These are phyloP conservation scores for Calonectria pauciramosa DNA, from an alignment of 2,329 filamentous ascomycete species.

Conservation along the genomic window DNA sequence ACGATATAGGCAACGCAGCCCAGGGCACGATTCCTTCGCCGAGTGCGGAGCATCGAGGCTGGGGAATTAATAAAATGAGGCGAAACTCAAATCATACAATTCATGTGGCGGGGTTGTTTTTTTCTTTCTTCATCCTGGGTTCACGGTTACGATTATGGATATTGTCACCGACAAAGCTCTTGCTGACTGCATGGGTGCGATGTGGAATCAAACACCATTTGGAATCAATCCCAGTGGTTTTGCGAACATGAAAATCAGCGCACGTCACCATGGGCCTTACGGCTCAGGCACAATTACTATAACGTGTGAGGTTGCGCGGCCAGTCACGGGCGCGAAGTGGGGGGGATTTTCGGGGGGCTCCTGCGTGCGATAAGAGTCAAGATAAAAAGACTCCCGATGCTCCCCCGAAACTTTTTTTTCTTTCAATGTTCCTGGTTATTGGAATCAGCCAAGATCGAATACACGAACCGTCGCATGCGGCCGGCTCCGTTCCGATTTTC, in stretches of 20 bases:
- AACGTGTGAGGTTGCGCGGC: not conserved
- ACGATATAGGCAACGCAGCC: not conserved
- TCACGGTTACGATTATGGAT: not conserved
- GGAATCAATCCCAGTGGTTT: slow-evolving; percentile 8
- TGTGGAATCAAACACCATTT: slow-evolving; percentile 16
- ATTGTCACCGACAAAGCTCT: not conserved
- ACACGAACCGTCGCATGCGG: not conserved
- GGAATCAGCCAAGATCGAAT: not conserved
- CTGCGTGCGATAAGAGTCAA: slow-evolving; percentile 12
- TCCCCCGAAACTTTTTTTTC: not conserved
- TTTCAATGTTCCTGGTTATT: not conserved
- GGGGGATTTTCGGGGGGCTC: not conserved
- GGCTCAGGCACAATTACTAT: not conserved
- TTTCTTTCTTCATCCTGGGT: not conserved
- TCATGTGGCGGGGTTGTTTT: not conserved
- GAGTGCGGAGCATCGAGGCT: not conserved
- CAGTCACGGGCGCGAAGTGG: slow-evolving; percentile 4
- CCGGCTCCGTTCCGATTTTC: slow-evolving; percentile 1
- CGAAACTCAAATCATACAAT: slow-evolving; percentile 8
- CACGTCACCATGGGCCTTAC: not conserved
- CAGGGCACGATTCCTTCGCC: not conserved
- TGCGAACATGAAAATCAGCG: slow-evolving; percentile 3
- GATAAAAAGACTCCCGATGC: slow-evolving; percentile 11
- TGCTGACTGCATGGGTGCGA: not conserved
- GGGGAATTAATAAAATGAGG: not conserved